Base-by-base conservation (phyloP, 2,329 filamentous ascomycete genomes). In the Diplodia sapinea region DNA sequence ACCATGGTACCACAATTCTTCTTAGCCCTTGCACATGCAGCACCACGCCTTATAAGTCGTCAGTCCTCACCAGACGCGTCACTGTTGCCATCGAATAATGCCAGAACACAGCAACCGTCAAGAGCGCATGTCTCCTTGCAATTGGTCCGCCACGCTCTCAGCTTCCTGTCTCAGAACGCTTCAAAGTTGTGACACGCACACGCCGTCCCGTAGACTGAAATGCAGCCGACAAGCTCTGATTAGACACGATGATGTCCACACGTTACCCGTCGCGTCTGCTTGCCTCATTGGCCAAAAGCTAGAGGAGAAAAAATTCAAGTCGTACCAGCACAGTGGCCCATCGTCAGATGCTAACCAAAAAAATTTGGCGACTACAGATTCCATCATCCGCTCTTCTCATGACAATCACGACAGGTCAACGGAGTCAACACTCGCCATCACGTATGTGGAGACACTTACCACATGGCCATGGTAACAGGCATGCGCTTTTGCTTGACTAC, bases 11-110 rank as follows among this genome's bases (percentile, higher is more conserved):
- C 59, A 63, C 47, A 15, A 47, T 31, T 23, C 2, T 38, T 9
- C 17, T 29, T 7, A 31, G 57, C n/a, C 57, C 57, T n/a, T 50
- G 49, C 5, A 49, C 40, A 49, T 33, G 26, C 29, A 62, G 17
- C 17, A 33, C 26, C 26, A 17, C 26, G 40, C 38, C 40, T 9
- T 50, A 36, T 50, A 33, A 38, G 3, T 31, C 49, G 40, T 43
- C 20, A 51, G 59, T 36, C 29, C 59, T 63, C 47, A 51, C 15
- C 43, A 49, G 57, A 62, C 57, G 26, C 57, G 23, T 61, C 59
- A n/a, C 13, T 17, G n/a, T 8, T 9, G 12, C 43, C 23, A 51
- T 63, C 43, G n/a, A 38, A 20, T 26, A 23, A 31, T 63, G 12
- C 51, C 59, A 63, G n/a, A 36, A 36, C 47, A 38, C 17, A 36